These are phyloP conservation scores for Paramyrothecium roridum DNA, from an alignment of 2,329 filamentous ascomycete genomes.

Conservation along the genomic window DNA sequence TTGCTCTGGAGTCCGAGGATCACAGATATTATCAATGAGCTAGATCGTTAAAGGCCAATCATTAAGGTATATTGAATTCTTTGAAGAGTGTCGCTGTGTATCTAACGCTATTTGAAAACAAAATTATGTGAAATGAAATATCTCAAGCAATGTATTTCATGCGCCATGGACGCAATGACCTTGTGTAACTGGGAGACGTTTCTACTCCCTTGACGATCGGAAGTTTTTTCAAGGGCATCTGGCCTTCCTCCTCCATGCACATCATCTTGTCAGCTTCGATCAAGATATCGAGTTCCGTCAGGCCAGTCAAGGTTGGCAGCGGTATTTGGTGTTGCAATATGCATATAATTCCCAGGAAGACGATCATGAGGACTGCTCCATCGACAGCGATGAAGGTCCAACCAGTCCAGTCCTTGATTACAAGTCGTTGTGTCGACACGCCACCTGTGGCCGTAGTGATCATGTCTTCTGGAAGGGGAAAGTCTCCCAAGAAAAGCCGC, in stretches of 20 bases:
- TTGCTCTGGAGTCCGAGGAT: too few species aligned
- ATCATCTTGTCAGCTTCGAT: not conserved
- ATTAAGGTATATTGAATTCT: too few species aligned
- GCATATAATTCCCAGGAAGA: not conserved
- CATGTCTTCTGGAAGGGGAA: not conserved
- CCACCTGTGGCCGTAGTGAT: not conserved
- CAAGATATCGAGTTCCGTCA: not conserved
- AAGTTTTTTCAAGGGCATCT: not conserved
- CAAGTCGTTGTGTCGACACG: not conserved
- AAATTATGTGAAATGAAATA: too few species aligned
- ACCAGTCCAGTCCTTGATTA: not conserved
- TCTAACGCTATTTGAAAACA: too few species aligned
- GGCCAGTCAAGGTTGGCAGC: not conserved
- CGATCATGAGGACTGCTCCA: not conserved
- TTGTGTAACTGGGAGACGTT: not conserved
- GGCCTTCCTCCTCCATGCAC: not conserved
- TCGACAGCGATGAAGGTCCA: not conserved
- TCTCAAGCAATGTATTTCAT: too few species aligned
- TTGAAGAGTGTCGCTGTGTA: too few species aligned
- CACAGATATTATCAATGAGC: too few species aligned
- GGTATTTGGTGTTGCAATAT: not conserved
- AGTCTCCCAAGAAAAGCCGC: not conserved
- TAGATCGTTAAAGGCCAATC: too few species aligned
- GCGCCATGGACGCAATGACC: too few species aligned
- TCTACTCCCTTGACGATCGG: not conserved